phyloP scores from a whole-genome alignment of 176 grass and related monocot species.

The Juncus effusus region DNA sequence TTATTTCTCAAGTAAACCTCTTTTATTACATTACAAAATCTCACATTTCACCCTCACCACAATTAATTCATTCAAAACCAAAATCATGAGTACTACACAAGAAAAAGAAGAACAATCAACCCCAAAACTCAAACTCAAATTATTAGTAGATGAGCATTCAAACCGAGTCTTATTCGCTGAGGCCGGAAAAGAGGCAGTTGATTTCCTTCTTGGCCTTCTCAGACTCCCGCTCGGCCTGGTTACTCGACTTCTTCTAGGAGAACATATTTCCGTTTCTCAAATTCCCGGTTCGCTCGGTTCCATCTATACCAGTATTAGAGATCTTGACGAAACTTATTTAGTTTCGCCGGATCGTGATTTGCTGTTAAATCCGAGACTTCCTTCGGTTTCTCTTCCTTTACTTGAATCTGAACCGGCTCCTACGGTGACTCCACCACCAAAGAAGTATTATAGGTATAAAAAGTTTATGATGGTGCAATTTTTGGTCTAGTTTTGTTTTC shows the following conservation, averaged over 20 bases:
- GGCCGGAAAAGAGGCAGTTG: conserved; percentile 55
- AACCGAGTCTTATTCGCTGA: conserved; percentile 55
- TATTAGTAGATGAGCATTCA: conserved; percentile 55
- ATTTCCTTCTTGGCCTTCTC: conserved; percentile 72
- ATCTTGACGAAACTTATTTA: conserved; percentile 43
- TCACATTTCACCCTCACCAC: conserved; percentile 2
- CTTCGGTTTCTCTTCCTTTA: conserved; percentile 18
- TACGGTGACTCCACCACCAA: background rate
- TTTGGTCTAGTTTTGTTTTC: no score
- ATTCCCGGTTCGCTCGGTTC: background rate
- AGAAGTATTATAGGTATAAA: conserved; percentile 20
- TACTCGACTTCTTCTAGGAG: conserved; percentile 31
- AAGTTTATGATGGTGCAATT: background rate
- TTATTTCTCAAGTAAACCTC: conserved; percentile 5
- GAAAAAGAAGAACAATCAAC: conserved; percentile 4
- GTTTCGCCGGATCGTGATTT: conserved; percentile 25
- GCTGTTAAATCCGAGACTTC: conserved; percentile 34
- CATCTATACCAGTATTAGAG: conserved; percentile 43
- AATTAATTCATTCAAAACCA: background rate
- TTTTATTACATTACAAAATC: background rate
- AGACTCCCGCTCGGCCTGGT: conserved; percentile 48
- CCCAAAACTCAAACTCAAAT: conserved; percentile 48
- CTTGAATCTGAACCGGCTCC: conserved; percentile 15
- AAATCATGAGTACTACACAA: conserved; percentile 13
- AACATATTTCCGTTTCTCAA: conserved; percentile 2